Evolutionary conservation across 176 grass and related monocot species (phyloP).

Genomic region (Oryza meridionalis): DNA sequence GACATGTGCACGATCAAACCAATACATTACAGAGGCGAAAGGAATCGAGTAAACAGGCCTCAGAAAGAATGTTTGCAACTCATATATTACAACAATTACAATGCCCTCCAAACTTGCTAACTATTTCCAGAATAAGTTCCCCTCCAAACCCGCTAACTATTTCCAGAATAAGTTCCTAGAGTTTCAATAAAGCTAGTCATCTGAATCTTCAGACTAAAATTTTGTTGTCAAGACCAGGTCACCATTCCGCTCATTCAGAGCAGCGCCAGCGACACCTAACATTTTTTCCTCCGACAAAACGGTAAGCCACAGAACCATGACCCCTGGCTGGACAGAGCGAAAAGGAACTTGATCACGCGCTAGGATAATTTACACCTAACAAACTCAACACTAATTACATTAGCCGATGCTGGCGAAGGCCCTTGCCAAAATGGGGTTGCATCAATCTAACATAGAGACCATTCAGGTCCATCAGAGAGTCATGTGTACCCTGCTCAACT

Average conservation of each 20-base stretch:
- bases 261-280: constrained; percentile 5
- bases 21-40: constrained; percentile 47
- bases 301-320: neutral
- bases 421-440: constrained; percentile 99
- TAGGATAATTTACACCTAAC: constrained; percentile 71
- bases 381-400: constrained; percentile 67
- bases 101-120: constrained; percentile 53
- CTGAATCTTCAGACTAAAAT: constrained; percentile 44
- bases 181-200: constrained; percentile 42
- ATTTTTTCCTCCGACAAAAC: constrained; percentile 11
- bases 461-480: constrained; percentile 81
- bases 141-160: constrained; percentile 59
- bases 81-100: constrained; percentile 65
- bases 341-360: constrained; percentile 39
- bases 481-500: constrained; percentile 94
- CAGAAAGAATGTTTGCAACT: constrained; percentile 76
- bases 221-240: constrained; percentile 46
- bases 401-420: constrained; percentile 87
- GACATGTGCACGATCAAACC: constrained; percentile 43
- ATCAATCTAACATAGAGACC: constrained; percentile 97
- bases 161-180: constrained; percentile 51
- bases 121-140: constrained; percentile 49
- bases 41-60: constrained; percentile 36
- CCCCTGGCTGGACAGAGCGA: constrained; percentile 15
- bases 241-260: constrained; percentile 33